Evolutionary conservation across 1,284 basidiomycete species (phyloP).

Genomic region (Tranzscheliella williamsii): DNA sequence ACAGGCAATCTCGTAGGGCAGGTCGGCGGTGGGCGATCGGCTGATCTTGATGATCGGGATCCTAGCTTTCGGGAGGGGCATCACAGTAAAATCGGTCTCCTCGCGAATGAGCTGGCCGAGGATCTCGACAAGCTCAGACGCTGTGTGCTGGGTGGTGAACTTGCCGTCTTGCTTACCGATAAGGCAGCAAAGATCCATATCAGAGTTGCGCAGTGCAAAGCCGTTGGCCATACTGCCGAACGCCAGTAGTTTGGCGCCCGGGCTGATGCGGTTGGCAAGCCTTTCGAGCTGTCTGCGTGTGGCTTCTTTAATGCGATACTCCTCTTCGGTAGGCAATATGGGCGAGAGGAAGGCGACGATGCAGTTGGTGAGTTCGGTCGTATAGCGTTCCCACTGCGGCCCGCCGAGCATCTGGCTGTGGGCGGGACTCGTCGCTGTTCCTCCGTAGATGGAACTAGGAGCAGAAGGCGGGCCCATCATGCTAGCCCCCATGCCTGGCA

Average conservation of each 20-base stretch:
- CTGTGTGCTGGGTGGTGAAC: constrained; percentile 55
- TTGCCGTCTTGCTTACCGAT: constrained; percentile 63
- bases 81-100: constrained; percentile 97
- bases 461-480: constrained; percentile 5
- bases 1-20: constrained; percentile 75
- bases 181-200: constrained; percentile 98
- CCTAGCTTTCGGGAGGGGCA: constrained; percentile 90
- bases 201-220: constrained; percentile 91
- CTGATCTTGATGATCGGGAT: constrained; percentile 98
- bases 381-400: constrained; percentile 50
- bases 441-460: constrained; percentile 9
- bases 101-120: constrained; percentile 89
- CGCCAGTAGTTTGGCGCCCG: constrained; percentile 83
- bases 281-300: constrained; percentile 90
- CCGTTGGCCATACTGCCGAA: constrained; percentile 90
- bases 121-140: constrained; percentile 89
- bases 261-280: constrained; percentile 90
- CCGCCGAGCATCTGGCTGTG: constrained; percentile 10
- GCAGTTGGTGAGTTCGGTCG: constrained; percentile 54
- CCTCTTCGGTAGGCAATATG: constrained; percentile 58
- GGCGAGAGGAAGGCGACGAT: constrained; percentile 57
- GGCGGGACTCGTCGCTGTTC: constrained; percentile 14
- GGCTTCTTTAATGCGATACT: constrained; percentile 75
- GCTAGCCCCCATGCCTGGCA: constrained; percentile 10
- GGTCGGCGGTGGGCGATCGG: constrained; percentile 80